Evolutionary conservation across 495 filamentous ascomycete genomes (phyloP).

Genomic region (Podospora conica): DNA sequence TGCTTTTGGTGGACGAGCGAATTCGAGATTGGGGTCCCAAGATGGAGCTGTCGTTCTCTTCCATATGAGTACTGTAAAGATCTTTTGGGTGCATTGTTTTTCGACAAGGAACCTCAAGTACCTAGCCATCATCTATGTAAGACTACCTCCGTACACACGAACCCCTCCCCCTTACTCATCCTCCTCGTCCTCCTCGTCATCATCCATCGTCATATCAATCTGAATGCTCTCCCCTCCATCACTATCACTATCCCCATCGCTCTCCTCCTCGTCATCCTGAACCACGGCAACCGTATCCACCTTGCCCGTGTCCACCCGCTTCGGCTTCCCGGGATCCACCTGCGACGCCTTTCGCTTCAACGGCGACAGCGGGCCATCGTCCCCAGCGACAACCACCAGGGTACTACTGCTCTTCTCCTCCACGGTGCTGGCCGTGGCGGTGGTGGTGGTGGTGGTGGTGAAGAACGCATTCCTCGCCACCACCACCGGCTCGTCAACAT

Average conservation of each 20-base stretch:
- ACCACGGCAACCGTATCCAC: neutral
- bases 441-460: neutral
- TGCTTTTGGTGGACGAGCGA: neutral
- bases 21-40: neutral
- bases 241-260: conserved; percentile 23
- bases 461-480: conserved; percentile 18
- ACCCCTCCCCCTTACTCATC: neutral
- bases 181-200: conserved; percentile 20
- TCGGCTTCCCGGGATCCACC: conserved; percentile 4
- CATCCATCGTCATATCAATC: conserved; percentile 27
- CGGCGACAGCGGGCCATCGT: conserved; percentile 17
- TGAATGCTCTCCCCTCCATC: conserved; percentile 24
- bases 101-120: too few relatives aligned
- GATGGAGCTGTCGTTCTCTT: neutral
- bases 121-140: neutral
- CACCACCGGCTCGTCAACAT: conserved; percentile 21
- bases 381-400: conserved; percentile 1
- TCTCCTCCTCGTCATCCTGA: conserved; percentile 18
- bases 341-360: conserved; percentile 38
- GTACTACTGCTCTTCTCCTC: neutral
- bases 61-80: neutral
- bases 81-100: too few relatives aligned
- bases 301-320: conserved; percentile 4
- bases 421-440: neutral
- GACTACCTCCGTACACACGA: neutral